phyloP scores from a whole-genome alignment of 179 eudicot species.

The Silene vulgaris region DNA sequence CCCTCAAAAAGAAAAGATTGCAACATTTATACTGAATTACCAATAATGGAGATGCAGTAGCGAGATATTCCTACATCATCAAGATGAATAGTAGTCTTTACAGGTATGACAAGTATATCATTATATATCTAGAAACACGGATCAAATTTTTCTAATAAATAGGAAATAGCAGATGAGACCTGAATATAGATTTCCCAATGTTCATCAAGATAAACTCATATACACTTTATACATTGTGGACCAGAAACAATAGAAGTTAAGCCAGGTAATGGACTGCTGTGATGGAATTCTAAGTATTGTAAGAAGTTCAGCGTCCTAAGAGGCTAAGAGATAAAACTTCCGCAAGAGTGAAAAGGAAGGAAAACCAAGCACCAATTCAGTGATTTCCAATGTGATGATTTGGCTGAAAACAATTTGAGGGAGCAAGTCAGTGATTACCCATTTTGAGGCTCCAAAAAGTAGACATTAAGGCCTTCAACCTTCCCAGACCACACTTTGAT shows the following conservation, averaged over 20 bases:
- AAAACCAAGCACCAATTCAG: not conserved
- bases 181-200: not conserved
- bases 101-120: not conserved
- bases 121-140: not conserved
- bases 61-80: not conserved
- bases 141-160: not conserved
- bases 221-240: not conserved
- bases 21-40: not conserved
- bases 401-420: slow-evolving; percentile 9
- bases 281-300: not conserved
- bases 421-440: slow-evolving; percentile 47
- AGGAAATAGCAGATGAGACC: not conserved
- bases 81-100: not conserved
- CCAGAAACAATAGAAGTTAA: not conserved
- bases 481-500: slow-evolving; percentile 96
- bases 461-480: slow-evolving; percentile 90
- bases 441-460: slow-evolving; percentile 93
- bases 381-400: not conserved
- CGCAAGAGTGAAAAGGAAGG: not conserved
- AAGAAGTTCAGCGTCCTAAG: not conserved
- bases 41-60: not conserved
- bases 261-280: not conserved
- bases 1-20: no score
- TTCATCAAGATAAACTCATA: not conserved
- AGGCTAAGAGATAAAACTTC: not conserved